Evolutionary conservation across 2,329 filamentous ascomycete genomes (phyloP).

Genomic region (Penicillium digitatum): DNA sequence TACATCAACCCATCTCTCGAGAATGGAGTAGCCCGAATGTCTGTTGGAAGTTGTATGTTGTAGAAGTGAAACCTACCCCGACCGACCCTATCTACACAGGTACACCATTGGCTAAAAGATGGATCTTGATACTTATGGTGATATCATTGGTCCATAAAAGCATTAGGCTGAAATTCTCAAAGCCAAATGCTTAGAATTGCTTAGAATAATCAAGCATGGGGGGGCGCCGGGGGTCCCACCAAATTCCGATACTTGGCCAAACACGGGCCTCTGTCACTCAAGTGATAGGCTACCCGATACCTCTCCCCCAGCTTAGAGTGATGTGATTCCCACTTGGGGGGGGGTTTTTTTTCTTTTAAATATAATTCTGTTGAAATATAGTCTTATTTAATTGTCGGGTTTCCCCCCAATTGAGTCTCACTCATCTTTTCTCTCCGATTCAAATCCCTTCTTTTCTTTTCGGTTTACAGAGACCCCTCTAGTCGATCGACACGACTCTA

Average conservation of each 20-base stretch:
- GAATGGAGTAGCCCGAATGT: too few relatives aligned
- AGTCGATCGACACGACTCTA: neutral
- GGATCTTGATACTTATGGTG: neutral
- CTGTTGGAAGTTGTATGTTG: too few relatives aligned
- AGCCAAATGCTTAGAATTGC: neutral
- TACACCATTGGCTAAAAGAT: neutral
- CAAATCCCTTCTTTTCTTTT: neutral
- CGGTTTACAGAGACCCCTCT: neutral
- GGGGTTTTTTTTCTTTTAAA: neutral
- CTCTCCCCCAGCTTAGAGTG: neutral
- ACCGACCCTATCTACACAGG: neutral
- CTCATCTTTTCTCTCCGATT: neutral
- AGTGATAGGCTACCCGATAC: slow-evolving; percentile 1
- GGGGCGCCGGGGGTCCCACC: neutral
- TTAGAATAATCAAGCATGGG: slow-evolving; percentile 3
- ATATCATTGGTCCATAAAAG: neutral
- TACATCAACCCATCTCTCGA: neutral
- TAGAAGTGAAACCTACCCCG: neutral
- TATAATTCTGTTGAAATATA: too few relatives aligned
- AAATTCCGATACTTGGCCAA: neutral
- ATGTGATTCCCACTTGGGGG: slow-evolving; percentile 6
- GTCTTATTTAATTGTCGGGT: neutral
- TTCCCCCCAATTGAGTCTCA: neutral
- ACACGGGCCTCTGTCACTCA: neutral
- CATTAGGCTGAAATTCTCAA: neutral